Conservation (phyloP, 192 early-diverging fungal genomes). For the Podila epicladia region DNA sequence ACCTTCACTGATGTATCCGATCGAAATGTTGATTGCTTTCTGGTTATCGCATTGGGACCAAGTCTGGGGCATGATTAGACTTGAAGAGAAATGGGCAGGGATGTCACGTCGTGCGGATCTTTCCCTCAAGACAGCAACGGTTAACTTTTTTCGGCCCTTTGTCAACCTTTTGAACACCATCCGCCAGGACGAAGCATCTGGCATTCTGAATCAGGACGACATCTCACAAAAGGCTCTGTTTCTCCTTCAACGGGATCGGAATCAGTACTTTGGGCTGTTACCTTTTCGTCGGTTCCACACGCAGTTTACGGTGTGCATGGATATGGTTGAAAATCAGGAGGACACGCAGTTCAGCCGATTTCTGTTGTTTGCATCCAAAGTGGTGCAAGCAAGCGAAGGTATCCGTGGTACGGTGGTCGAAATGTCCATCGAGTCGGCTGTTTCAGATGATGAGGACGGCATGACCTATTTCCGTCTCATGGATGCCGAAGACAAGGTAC, state of each 20-base stretch:
- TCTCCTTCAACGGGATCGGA: constrained; percentile 26
- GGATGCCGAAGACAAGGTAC: constrained; percentile 49
- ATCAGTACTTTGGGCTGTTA: constrained; percentile 21
- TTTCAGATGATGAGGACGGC: constrained; percentile 3
- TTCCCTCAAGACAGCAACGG: constrained; percentile 24
- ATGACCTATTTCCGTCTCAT: constrained; percentile 19
- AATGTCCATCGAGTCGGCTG: constrained; percentile 15
- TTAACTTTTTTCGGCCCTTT: constrained; percentile 37
- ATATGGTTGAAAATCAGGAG: constrained; percentile 18
- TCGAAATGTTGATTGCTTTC: constrained; percentile 30
- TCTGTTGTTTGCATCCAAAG: constrained; percentile 27
- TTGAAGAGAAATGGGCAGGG: constrained; percentile 44
- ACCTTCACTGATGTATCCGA: constrained; percentile 15
- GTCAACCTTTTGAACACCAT: constrained; percentile 25
- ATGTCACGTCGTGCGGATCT: constrained; percentile 2
- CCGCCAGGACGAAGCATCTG: background rate
- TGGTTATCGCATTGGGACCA: constrained; percentile 52
- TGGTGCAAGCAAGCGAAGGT: constrained; percentile 38
- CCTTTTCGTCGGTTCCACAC: constrained; percentile 40
- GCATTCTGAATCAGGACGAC: constrained; percentile 6
- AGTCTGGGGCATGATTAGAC: constrained; percentile 46
- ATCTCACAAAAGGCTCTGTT: constrained; percentile 19
- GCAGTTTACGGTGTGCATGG: constrained; percentile 25
- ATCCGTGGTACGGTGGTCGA: constrained; percentile 43
- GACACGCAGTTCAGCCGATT: constrained; percentile 24